phyloP scores from a whole-genome alignment of 2,329 filamentous ascomycete genomes.

The Scytalidium lignicola region DNA sequence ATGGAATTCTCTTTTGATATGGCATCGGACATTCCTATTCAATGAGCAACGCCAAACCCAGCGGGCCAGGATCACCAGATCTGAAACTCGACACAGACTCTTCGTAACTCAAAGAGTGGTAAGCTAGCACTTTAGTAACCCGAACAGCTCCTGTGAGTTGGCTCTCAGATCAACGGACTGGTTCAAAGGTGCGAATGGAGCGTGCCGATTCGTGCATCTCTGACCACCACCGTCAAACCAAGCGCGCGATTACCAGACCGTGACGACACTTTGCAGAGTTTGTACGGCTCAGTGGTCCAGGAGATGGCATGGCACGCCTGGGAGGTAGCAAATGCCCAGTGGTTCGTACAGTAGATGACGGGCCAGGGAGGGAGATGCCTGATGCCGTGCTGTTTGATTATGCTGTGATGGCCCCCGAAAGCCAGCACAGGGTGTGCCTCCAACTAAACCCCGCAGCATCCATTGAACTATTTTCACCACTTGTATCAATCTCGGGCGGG shows the following conservation, averaged over 20 bases:
- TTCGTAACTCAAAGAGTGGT: too few species aligned
- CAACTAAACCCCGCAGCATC: not conserved
- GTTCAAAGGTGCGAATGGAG: not conserved
- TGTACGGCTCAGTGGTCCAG: not conserved
- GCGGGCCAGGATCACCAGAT: too few species aligned
- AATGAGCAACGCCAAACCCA: too few species aligned
- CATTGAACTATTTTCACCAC: not conserved
- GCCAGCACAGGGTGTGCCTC: not conserved
- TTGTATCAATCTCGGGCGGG: not conserved
- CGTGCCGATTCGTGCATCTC: not conserved
- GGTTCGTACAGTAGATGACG: not conserved
- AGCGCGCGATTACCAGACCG: not conserved
- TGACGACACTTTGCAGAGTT: not conserved
- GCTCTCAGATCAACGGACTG: not conserved
- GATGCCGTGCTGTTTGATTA: not conserved
- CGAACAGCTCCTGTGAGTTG: too few species aligned
- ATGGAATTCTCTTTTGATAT: too few species aligned
- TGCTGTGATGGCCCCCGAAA: not conserved
- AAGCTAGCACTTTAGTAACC: too few species aligned
- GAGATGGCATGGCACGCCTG: not conserved
- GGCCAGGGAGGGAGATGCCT: not conserved
- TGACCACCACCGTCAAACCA: not conserved
- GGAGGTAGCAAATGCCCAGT: not conserved
- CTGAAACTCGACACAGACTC: too few species aligned
- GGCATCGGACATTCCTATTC: too few species aligned